phyloP scores from a whole-genome alignment of 768 basidiomycete species.

The Hypholoma sublateritium region DNA sequence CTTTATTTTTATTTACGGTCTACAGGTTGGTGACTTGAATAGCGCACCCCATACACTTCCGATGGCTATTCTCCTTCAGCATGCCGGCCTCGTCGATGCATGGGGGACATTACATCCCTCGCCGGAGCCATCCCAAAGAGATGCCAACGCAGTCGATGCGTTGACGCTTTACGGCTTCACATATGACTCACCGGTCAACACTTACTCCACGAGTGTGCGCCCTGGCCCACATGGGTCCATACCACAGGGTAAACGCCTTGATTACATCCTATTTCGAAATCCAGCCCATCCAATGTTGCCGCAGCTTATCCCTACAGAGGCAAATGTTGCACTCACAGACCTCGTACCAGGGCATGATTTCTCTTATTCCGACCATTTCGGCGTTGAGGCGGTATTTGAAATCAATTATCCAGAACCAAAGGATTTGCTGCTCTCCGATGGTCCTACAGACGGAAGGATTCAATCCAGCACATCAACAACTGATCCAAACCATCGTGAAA shows the following conservation, averaged over 20 bases:
- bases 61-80: not conserved
- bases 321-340: not conserved
- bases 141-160: not conserved
- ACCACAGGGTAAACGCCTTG: not conserved
- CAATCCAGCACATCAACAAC: not conserved
- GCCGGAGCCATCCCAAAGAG: not conserved
- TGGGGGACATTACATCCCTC: not conserved
- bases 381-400: not conserved
- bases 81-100: not conserved
- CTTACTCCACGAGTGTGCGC: not conserved
- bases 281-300: not conserved
- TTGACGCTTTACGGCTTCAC: not conserved
- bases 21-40: not conserved
- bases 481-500: not conserved
- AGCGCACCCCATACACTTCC: not conserved
- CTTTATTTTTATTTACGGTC: not conserved
- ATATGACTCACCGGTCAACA: not conserved
- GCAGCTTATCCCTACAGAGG: not conserved
- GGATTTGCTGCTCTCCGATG: not conserved
- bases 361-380: not conserved
- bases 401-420: not conserved
- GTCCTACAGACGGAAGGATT: not conserved
- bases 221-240: not conserved
- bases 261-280: not conserved
- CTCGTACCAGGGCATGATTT: not conserved